A percentile compares a stretch with the other conserved stretches of the same genome.
Evolutionary conservation across 805 yeast species (phyloP).

Genomic region (Nakazawaea ambrosiae): DNA sequence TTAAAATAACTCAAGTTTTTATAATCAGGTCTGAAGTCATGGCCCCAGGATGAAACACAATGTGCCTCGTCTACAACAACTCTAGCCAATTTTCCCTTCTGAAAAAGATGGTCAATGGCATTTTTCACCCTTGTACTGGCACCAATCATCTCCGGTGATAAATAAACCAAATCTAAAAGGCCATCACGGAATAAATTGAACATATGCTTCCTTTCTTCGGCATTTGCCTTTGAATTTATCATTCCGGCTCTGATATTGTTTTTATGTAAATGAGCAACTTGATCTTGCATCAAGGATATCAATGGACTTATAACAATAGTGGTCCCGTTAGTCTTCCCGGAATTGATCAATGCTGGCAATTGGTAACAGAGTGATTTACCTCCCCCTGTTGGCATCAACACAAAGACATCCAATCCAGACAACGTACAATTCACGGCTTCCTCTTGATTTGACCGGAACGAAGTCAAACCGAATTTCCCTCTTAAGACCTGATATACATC

Average conservation of each 20-base stretch:
- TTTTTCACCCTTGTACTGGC: slow-evolving; percentile 62
- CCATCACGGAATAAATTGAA: slow-evolving; percentile 61
- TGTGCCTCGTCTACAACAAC: slow-evolving; percentile 97
- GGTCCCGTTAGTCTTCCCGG: slow-evolving; percentile 74
- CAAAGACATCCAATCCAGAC: slow-evolving; percentile 82
- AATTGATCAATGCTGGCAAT: slow-evolving; percentile 76
- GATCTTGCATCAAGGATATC: slow-evolving; percentile 96
- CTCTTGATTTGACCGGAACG: slow-evolving; percentile 76
- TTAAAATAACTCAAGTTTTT: slow-evolving; percentile 73
- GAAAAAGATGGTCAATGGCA: slow-evolving; percentile 52
- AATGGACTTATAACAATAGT: slow-evolving; percentile 92
- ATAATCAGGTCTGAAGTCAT: slow-evolving; percentile 95
- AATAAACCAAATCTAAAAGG: slow-evolving; percentile 65
- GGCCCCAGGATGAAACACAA: slow-evolving; percentile 98
- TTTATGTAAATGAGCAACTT: slow-evolving; percentile 70
- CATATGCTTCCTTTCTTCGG: slow-evolving; percentile 56
- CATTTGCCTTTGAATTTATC: slow-evolving; percentile 72
- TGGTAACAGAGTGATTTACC: slow-evolving; percentile 96
- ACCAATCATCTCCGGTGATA: slow-evolving; percentile 93
- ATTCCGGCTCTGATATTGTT: slow-evolving; percentile 75
- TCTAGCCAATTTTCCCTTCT: slow-evolving; percentile 58
- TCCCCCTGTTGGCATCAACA: slow-evolving; percentile 98
- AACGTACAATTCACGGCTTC: slow-evolving; percentile 79
- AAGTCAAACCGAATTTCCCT: slow-evolving; percentile 51
- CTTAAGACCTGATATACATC: slow-evolving; percentile 59